phyloP scores from a whole-genome alignment of 495 filamentous ascomycete genomes.

The Podospora pseudocomata region DNA sequence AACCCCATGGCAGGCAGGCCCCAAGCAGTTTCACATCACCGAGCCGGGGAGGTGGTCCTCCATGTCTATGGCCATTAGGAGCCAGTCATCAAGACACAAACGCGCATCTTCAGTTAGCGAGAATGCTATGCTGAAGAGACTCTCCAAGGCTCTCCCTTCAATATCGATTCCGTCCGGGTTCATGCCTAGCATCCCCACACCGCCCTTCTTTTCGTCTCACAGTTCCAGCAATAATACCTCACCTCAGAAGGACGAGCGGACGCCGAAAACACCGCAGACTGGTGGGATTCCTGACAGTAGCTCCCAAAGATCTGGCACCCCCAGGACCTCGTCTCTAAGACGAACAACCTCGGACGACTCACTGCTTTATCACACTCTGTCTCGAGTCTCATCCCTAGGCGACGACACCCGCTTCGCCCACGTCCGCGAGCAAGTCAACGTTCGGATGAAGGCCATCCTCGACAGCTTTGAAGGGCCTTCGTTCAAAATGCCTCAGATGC shows the following conservation, averaged over 20 bases:
- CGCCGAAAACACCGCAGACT: slow-evolving; percentile 16
- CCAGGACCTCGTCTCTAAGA: slow-evolving; percentile 42
- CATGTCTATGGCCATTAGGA: slow-evolving; percentile 37
- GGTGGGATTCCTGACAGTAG: slow-evolving; percentile 4
- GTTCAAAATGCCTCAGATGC: slow-evolving; percentile 64
- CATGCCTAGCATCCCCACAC: slow-evolving; percentile 43
- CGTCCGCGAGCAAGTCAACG: slow-evolving; percentile 76
- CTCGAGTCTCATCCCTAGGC: slow-evolving; percentile 75
- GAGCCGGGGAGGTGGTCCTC: slow-evolving; percentile 33
- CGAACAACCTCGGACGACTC: slow-evolving; percentile 73
- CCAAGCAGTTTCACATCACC: slow-evolving; percentile 41
- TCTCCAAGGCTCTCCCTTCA: slow-evolving; percentile 50
- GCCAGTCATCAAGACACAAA: slow-evolving; percentile 28
- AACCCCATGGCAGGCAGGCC: slow-evolving; percentile 51
- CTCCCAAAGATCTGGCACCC: neutral
- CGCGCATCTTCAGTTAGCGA: slow-evolving; percentile 42
- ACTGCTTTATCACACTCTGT: slow-evolving; percentile 63
- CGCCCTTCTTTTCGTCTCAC: slow-evolving; percentile 43
- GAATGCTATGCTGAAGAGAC: slow-evolving; percentile 42
- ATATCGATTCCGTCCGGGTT: slow-evolving; percentile 47
- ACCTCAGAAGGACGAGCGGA: slow-evolving; percentile 24
- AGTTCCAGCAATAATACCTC: slow-evolving; percentile 29
- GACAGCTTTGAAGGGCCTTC: slow-evolving; percentile 76
- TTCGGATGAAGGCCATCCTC: slow-evolving; percentile 83
- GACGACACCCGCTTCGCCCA: slow-evolving; percentile 82